Conservation (phyloP, 2,329 filamentous ascomycete species). For the Penicillium sp. region DNA sequence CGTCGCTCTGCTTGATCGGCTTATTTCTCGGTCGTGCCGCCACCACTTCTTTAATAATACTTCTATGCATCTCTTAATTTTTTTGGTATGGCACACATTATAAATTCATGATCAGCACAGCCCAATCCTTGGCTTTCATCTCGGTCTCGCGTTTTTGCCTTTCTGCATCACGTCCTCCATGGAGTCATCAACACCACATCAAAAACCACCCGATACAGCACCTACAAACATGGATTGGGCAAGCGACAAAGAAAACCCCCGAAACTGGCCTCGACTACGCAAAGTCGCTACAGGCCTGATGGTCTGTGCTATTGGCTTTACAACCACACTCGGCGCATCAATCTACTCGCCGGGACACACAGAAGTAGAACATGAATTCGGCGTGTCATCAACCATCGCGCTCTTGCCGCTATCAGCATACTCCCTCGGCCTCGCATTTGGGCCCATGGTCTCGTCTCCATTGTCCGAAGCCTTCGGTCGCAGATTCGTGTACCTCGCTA, state of each 20-base stretch:
- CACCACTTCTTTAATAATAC: not conserved
- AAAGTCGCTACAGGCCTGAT: constrained; percentile 13
- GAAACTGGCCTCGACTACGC: constrained; percentile 15
- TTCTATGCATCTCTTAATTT: no score
- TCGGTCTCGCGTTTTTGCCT: no score
- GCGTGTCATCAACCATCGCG: constrained; percentile 30
- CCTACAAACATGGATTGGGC: not conserved
- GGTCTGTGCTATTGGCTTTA: constrained; percentile 18
- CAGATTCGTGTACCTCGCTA: constrained; percentile 5
- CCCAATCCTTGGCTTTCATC: no score
- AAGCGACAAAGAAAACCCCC: constrained; percentile 10
- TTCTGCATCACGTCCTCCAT: not conserved
- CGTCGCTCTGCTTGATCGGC: not conserved
- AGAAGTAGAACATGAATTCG: constrained; percentile 55
- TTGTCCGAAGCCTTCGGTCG: constrained; percentile 12
- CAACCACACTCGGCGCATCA: constrained; percentile 30
- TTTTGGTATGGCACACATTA: no score
- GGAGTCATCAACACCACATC: not conserved
- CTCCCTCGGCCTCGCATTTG: constrained; percentile 49
- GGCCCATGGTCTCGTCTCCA: constrained; percentile 12
- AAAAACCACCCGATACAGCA: not conserved
- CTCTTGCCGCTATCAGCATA: constrained; percentile 68
- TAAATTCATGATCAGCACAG: no score
- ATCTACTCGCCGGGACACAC: constrained; percentile 42
- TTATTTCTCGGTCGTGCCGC: not conserved